Evolutionary conservation across 192 early-diverging fungal species (phyloP).

Genomic region (Thoreauomyces humboldtii): DNA sequence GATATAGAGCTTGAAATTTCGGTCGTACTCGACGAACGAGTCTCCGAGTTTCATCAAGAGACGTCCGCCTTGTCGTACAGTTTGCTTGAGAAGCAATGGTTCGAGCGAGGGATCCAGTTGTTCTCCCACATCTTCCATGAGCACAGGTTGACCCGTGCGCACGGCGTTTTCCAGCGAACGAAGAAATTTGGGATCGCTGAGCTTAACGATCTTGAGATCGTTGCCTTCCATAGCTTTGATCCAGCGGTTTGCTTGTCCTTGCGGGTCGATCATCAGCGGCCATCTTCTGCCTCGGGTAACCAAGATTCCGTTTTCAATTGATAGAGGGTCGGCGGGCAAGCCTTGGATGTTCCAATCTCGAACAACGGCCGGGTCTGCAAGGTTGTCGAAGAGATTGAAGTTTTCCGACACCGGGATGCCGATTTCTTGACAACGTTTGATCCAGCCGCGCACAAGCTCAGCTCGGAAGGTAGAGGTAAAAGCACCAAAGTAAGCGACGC

Average conservation of each 20-base stretch:
- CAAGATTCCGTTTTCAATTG: conserved; percentile 61
- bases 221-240: conserved; percentile 54
- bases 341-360: conserved; percentile 65
- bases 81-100: conserved; percentile 60
- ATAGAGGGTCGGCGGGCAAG: conserved; percentile 54
- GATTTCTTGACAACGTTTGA: conserved; percentile 46
- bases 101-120: conserved; percentile 61
- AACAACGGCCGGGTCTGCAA: conserved; percentile 56
- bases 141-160: conserved; percentile 53
- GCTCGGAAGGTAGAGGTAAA: conserved; percentile 54
- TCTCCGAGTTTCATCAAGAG: conserved; percentile 65
- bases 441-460: conserved; percentile 48
- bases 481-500: conserved; percentile 58
- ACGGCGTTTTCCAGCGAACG: conserved; percentile 63
- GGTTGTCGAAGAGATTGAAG: conserved; percentile 48
- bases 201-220: conserved; percentile 54
- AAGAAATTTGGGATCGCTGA: conserved; percentile 58
- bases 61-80: conserved; percentile 56
- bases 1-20: conserved; percentile 65
- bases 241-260: conserved; percentile 63
- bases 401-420: conserved; percentile 56
- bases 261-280: conserved; percentile 64
- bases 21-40: conserved; percentile 61
- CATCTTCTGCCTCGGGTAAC: conserved; percentile 54
- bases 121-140: conserved; percentile 65